Percentiles rank a stretch among this genome's conserved stretches.
Evolutionary conservation across 176 grass and related monocot genomes (phyloP).

Genomic region (Neostapfia colusana): DNA sequence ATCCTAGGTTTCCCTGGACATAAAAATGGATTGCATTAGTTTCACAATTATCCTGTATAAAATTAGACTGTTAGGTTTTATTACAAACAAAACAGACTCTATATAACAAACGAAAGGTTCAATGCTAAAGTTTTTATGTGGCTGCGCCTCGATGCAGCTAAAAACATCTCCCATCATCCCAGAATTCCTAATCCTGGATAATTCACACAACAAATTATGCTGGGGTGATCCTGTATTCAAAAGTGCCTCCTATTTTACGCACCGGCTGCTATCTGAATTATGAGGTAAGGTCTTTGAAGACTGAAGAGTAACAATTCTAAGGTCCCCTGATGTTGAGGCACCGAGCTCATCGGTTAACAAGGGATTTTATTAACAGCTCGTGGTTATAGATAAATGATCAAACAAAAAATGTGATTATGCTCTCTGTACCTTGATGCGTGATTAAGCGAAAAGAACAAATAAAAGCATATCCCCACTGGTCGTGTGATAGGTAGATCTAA

Average conservation of each 20-base stretch:
- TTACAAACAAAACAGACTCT: conserved; percentile 13
- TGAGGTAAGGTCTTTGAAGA: conserved; percentile 12
- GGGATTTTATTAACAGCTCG: neutral
- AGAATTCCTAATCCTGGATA: conserved; percentile 6
- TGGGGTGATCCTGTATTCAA: neutral
- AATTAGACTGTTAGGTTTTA: conserved; percentile 4
- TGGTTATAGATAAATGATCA: neutral
- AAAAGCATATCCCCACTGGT: neutral
- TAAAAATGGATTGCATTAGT: conserved; percentile 8
- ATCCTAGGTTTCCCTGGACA: neutral
- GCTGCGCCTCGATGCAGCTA: conserved; percentile 15
- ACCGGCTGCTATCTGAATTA: neutral
- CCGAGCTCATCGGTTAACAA: neutral
- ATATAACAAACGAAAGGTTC: neutral
- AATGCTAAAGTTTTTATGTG: conserved; percentile 7
- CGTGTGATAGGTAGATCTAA: conserved; percentile 8
- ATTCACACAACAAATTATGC: neutral
- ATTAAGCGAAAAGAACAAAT: neutral
- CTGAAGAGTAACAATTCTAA: conserved; percentile 3
- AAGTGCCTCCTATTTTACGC: neutral
- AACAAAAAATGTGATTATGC: neutral
- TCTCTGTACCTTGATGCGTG: neutral
- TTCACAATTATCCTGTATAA: too few species aligned
- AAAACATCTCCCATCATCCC: conserved; percentile 8
- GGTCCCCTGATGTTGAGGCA: neutral